Evolutionary conservation across 176 grass and related monocot genomes (phyloP), one percentile per base, ranked within the genome.

Genomic region (Oryza longistaminata): DNA sequence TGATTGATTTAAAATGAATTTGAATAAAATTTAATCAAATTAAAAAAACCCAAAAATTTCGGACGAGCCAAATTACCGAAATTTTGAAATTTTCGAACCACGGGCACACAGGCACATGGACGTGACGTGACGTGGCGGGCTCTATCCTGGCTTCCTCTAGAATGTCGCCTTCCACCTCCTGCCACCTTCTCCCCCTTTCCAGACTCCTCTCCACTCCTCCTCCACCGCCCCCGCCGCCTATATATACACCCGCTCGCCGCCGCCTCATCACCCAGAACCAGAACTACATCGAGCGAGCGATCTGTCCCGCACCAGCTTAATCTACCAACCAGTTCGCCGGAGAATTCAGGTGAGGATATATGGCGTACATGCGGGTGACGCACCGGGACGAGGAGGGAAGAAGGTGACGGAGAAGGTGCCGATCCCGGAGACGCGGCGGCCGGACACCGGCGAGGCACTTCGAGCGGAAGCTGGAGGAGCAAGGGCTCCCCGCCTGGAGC

Each of bases 391-490:
- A 95, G 91, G 95, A 98, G 35, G 93, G 1, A 86, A 79, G 83
- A 85, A 90, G 93, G 83, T 90, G 73, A 19, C 48, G 72, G 91
- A 89, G 64, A 85, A 76, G 83, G 2, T 87, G 80, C 69, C 80
- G 2, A 2, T 95, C 11, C 93, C 86, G 15, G 86, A 87, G 71
- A 92, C 85, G 2, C 83, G 86, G 14, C 79, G 73, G 8, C 81
- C 89, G 7, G 91, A 93, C 83, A 89, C 93, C 19, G 64, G 64
- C 71, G 0, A 88, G 15, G 50, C 60, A 93, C 93, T 62, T 93
- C 13, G 89, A 93, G 91, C 92, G 85, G 46, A 95, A 95, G 87
- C 81, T 98, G 70, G 89, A 87, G 33, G 89, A 98, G 69, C 83
- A 95, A 65, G 93, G 96, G 3, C 1, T 98, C 1, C 87, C 78